phyloP scores from a whole-genome alignment of 1,284 basidiomycete genomes.

The Apiotrichum gamsii region DNA sequence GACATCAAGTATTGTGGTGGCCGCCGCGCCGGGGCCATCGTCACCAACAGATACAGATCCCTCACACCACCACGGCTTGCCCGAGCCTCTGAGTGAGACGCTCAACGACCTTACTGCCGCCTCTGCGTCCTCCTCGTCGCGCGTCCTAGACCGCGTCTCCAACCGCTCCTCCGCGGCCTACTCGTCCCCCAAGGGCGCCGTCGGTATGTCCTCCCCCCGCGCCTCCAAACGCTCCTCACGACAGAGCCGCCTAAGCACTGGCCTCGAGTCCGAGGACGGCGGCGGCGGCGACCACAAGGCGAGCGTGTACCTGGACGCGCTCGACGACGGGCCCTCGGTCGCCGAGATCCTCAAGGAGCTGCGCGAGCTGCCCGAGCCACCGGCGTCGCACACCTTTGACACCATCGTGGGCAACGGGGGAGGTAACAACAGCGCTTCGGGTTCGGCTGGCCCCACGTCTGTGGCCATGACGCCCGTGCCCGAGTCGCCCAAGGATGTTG shows the following conservation, averaged over 20 bases:
- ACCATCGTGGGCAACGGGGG: no score
- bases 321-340: constrained; percentile 17
- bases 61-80: no score
- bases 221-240: background rate
- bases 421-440: no score
- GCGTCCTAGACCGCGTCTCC: no score
- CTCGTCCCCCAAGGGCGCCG: background rate
- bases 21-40: background rate
- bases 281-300: constrained; percentile 10
- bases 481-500: background rate
- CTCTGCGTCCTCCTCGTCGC: no score
- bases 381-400: background rate
- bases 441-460: no score
- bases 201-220: background rate
- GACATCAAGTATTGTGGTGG: constrained; percentile 13
- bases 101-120: no score
- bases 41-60: constrained; percentile 10
- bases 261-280: background rate
- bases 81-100: no score
- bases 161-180: background rate
- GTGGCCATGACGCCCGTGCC: background rate
- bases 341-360: constrained; percentile 33
- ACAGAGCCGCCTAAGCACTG: constrained; percentile 1
- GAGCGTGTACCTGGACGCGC: constrained; percentile 37
- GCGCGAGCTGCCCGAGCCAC: constrained; percentile 27